These are phyloP conservation scores for Syncephalis plumigaleata DNA, from an alignment of 371 early-diverging fungal species.

Conservation along the genomic window DNA sequence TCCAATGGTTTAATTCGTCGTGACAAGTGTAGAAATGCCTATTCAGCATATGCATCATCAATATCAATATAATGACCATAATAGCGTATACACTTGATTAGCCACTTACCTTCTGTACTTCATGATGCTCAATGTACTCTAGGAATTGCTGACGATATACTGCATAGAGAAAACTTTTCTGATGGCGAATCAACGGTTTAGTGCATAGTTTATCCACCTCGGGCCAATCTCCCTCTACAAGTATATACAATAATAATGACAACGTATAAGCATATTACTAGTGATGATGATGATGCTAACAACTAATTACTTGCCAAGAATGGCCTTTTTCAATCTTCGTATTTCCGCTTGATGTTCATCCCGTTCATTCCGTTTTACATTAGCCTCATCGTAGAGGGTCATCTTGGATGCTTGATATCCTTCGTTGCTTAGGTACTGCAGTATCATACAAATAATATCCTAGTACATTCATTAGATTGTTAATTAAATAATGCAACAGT, in stretches of 20 bases:
- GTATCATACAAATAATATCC: constrained; percentile 87
- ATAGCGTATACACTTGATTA: no score
- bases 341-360: constrained; percentile 62
- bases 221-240: constrained; percentile 92
- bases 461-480: constrained; percentile 10
- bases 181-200: constrained; percentile 62
- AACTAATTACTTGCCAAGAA: constrained; percentile 35
- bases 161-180: constrained; percentile 77
- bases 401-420: constrained; percentile 68
- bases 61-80: no score
- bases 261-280: not conserved
- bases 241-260: not conserved
- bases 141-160: constrained; percentile 90
- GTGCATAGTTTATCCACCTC: constrained; percentile 78
- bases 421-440: constrained; percentile 85
- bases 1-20: constrained; percentile 90
- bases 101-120: constrained; percentile 67
- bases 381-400: constrained; percentile 81
- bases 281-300: no score
- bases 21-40: constrained; percentile 83
- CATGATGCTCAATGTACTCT: constrained; percentile 85
- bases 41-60: no score
- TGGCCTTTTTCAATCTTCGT: constrained; percentile 60
- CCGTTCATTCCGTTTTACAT: constrained; percentile 72
- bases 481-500: not conserved